These are phyloP conservation scores for Podospora conica DNA, from an alignment of 495 filamentous ascomycete species.

Conservation along the genomic window DNA sequence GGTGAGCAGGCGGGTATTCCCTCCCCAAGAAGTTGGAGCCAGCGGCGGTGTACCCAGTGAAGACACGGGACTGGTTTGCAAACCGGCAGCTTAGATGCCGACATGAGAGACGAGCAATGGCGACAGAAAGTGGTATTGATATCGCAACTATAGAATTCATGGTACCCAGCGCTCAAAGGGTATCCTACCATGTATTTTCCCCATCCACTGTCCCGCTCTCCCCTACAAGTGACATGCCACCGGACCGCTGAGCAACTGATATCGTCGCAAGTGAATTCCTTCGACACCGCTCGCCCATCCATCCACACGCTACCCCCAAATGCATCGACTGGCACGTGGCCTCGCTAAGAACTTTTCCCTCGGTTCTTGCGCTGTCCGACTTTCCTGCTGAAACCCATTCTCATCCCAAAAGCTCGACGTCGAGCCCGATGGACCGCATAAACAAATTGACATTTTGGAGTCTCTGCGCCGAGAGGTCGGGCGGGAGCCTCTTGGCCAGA, in stretches of 20 bases:
- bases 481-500: conserved; percentile 79
- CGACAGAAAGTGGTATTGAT: background rate
- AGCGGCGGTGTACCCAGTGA: background rate
- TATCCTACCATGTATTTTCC: background rate
- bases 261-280: conserved; percentile 5
- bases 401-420: conserved; percentile 87
- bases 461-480: conserved; percentile 72
- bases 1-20: background rate
- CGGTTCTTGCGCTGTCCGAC: background rate
- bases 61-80: background rate
- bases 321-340: background rate
- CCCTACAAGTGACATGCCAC: too few species aligned
- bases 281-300: background rate
- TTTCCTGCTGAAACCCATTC: background rate
- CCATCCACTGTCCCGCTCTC: background rate
- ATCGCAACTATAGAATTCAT: background rate
- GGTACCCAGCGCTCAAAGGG: background rate
- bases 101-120: background rate
- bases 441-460: conserved; percentile 93
- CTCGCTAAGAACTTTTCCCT: background rate
- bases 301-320: background rate
- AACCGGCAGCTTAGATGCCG: background rate
- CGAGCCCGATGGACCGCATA: conserved; percentile 95
- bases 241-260: background rate
- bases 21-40: background rate